Percentiles rank a stretch among this genome's conserved stretches.
These are phyloP conservation scores for Scheffersomyces titani DNA, from an alignment of 1,139 yeast species.

Conservation along the genomic window DNA sequence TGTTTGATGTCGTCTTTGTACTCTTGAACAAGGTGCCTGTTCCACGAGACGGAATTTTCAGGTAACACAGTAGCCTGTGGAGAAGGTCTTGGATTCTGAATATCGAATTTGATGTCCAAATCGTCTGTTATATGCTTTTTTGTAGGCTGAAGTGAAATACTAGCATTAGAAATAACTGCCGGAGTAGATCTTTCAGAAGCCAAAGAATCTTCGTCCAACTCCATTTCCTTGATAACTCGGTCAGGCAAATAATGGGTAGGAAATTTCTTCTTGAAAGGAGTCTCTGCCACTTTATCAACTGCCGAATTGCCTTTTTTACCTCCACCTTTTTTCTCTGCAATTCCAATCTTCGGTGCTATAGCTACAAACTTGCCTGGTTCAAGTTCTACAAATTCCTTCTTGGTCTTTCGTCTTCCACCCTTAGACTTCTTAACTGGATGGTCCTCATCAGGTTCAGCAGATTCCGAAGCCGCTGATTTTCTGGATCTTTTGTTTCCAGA, in stretches of 20 bases:
- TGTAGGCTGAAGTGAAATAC: constrained; percentile 37
- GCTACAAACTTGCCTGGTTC: not conserved
- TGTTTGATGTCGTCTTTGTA: constrained; percentile 10
- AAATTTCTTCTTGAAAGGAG: constrained; percentile 22
- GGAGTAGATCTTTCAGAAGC: constrained; percentile 10
- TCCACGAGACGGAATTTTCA: constrained; percentile 30
- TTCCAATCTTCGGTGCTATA: constrained; percentile 1
- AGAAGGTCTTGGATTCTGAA: constrained; percentile 39
- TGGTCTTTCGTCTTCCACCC: constrained; percentile 4
- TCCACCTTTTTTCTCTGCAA: not conserved
- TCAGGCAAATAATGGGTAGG: constrained; percentile 43
- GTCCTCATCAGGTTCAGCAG: constrained; percentile 4
- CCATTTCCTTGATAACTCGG: constrained; percentile 21
- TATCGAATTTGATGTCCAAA: constrained; percentile 36
- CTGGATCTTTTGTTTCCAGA: constrained; percentile 3
- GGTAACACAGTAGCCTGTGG: constrained; percentile 31
- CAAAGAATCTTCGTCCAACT: constrained; percentile 15
- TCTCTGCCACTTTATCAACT: not conserved
- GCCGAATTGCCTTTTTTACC: not conserved
- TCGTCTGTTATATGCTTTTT: constrained; percentile 42
- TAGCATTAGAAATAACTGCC: constrained; percentile 9
- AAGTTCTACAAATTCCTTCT: constrained; percentile 1
- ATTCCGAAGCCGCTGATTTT: constrained; percentile 4
- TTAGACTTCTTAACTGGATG: constrained; percentile 1
- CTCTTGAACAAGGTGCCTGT: constrained; percentile 18